These are phyloP conservation scores for Hymenotorrendiella dingleyae DNA, from an alignment of 2,329 filamentous ascomycete genomes.

Conservation along the genomic window DNA sequence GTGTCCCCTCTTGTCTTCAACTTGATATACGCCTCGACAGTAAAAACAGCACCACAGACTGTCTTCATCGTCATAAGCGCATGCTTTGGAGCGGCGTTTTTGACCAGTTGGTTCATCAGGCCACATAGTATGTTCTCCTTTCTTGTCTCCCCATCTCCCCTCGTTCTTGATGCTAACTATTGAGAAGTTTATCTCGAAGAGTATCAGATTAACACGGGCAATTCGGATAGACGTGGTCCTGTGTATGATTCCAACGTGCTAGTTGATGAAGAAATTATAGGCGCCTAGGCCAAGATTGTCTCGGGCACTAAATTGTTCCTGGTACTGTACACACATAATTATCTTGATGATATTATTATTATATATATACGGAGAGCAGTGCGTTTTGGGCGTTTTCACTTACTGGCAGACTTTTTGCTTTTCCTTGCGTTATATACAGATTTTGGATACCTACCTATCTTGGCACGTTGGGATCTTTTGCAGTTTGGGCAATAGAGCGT, in stretches of 20 bases:
- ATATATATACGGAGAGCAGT: too few relatives aligned
- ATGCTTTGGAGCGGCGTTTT: constrained; percentile 61
- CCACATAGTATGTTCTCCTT: constrained; percentile 60
- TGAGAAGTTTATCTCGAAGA: constrained; percentile 9
- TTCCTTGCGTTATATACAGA: too few relatives aligned
- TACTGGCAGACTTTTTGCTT: too few relatives aligned
- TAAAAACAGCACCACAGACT: constrained; percentile 70
- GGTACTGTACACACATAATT: too few relatives aligned
- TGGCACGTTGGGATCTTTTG: too few relatives aligned
- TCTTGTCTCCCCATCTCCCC: neutral
- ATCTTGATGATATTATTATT: too few relatives aligned
- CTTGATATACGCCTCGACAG: constrained; percentile 76
- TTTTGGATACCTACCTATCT: too few relatives aligned
- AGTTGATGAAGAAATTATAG: too few relatives aligned
- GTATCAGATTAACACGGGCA: neutral
- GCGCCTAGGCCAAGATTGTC: too few relatives aligned
- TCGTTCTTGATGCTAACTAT: neutral
- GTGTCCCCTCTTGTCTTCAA: constrained; percentile 80
- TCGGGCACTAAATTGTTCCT: too few relatives aligned
- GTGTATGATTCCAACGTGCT: constrained; percentile 2
- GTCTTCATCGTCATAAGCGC: constrained; percentile 71
- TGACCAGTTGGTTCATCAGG: constrained; percentile 63
- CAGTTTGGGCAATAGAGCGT: too few relatives aligned
- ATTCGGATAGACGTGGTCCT: neutral
- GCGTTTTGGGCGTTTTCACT: too few relatives aligned